phyloP scores from a whole-genome alignment of 768 basidiomycete genomes.

The Agaricus subrufescens region DNA sequence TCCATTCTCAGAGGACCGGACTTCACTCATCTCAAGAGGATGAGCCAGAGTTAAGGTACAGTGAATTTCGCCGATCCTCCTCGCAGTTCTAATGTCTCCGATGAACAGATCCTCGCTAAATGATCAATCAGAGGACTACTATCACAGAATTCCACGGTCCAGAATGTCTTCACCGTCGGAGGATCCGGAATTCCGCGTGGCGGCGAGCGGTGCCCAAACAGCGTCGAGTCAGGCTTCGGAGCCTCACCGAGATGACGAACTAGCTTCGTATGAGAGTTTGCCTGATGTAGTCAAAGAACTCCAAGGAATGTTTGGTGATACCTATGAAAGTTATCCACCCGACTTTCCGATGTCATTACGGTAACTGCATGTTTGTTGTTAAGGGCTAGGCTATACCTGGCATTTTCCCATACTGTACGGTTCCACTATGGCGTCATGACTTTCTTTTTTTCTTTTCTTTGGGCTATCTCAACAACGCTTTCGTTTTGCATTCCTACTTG shows the following conservation, averaged over 20 bases:
- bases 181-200: too few relatives aligned
- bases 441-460: background rate
- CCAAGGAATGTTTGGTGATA: conserved; percentile 36
- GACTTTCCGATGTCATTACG: conserved; percentile 36
- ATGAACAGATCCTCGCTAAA: background rate
- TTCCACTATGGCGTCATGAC: conserved; percentile 1
- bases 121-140: background rate
- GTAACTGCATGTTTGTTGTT: background rate
- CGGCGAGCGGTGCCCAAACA: background rate
- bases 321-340: conserved; percentile 34
- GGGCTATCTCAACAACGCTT: too few relatives aligned
- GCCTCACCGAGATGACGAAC: background rate
- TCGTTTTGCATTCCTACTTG: too few relatives aligned
- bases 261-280: conserved; percentile 22
- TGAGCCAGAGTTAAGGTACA: background rate
- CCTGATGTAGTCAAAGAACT: conserved; percentile 38
- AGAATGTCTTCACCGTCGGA: too few relatives aligned
- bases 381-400: background rate
- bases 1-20: background rate
- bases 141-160: too few relatives aligned
- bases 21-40: background rate
- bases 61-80: background rate
- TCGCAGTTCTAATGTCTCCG: background rate
- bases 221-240: conserved; percentile 7
- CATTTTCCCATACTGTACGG: background rate